Evolutionary conservation across 164 flowering plant species (phyloP).

Genomic region (Platanus orientalis): DNA sequence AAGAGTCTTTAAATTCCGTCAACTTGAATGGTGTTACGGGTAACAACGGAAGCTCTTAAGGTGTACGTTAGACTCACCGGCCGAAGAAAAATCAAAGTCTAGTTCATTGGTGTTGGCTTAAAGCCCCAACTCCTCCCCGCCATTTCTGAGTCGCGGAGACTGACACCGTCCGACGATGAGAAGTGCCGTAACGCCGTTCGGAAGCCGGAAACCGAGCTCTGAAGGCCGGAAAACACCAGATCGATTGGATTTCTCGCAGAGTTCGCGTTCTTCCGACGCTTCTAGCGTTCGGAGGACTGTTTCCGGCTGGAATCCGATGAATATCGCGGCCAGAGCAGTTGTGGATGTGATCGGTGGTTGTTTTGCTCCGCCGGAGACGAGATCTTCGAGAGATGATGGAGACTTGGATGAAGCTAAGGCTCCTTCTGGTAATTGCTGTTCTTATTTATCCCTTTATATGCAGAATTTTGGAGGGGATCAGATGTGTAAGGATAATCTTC

Average conservation of each 20-base stretch:
- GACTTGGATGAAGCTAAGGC: slow-evolving; percentile 24
- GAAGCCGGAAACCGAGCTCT: slow-evolving; percentile 26
- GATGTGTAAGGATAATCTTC: not conserved
- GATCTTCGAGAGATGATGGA: slow-evolving; percentile 4
- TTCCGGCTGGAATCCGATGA: slow-evolving; percentile 31
- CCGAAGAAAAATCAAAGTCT: slow-evolving; percentile 15
- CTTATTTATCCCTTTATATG: not conserved
- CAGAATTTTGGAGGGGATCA: not conserved
- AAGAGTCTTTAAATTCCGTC: too few relatives aligned
- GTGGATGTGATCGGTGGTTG: slow-evolving; percentile 47
- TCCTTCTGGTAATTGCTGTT: slow-evolving; percentile 26
- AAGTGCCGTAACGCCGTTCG: slow-evolving; percentile 9
- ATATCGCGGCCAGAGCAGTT: slow-evolving; percentile 37
- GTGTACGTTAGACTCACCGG: slow-evolving; percentile 15
- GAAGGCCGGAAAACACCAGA: slow-evolving; percentile 25
- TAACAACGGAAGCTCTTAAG: not conserved
- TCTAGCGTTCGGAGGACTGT: slow-evolving; percentile 11
- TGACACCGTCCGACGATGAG: slow-evolving; percentile 16
- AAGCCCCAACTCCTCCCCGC: slow-evolving; percentile 10
- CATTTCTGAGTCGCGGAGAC: too few relatives aligned
- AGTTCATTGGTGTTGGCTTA: not conserved
- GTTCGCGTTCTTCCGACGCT: slow-evolving; percentile 18
- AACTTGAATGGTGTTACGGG: too few relatives aligned
- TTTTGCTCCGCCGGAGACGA: slow-evolving; percentile 58
- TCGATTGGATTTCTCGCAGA: slow-evolving; percentile 16